These are phyloP conservation scores for Neonectria sp. DNA, from an alignment of 2,329 filamentous ascomycete genomes.

Conservation along the genomic window DNA sequence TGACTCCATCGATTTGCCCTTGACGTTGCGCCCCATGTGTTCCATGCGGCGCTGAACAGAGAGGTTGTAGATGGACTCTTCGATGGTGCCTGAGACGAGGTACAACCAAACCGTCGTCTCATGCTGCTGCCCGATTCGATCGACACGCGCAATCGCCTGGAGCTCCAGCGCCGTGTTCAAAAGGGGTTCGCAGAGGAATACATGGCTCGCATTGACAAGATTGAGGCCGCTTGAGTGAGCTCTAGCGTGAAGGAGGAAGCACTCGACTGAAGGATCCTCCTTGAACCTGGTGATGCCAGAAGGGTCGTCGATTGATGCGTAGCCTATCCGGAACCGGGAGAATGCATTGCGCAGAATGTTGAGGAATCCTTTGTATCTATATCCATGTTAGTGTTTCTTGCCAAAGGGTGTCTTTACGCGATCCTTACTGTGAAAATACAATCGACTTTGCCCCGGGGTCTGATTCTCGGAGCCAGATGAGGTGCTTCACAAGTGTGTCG, in stretches of 20 bases:
- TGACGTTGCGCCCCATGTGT: slow-evolving; percentile 72
- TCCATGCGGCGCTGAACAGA: slow-evolving; percentile 84
- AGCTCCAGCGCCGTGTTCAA: slow-evolving; percentile 95
- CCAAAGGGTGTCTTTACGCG: not conserved
- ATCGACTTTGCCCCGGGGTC: slow-evolving; percentile 93
- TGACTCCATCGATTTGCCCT: slow-evolving; percentile 58
- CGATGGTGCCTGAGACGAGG: slow-evolving; percentile 89
- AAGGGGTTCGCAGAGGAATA: slow-evolving; percentile 94
- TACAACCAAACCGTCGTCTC: slow-evolving; percentile 97
- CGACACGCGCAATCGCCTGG: slow-evolving; percentile 94
- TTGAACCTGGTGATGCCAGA: slow-evolving; percentile 84
- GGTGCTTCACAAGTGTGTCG: slow-evolving; percentile 84
- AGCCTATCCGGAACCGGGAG: slow-evolving; percentile 78
- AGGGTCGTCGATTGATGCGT: slow-evolving; percentile 77
- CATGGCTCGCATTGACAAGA: slow-evolving; percentile 92
- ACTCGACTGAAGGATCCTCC: slow-evolving; percentile 80
- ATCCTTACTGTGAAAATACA: slow-evolving; percentile 84
- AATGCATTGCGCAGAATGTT: slow-evolving; percentile 81
- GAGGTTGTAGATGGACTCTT: slow-evolving; percentile 91
- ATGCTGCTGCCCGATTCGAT: slow-evolving; percentile 91
- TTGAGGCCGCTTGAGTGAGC: slow-evolving; percentile 92
- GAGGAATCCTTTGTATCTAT: slow-evolving; percentile 81
- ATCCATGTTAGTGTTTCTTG: slow-evolving; percentile 25
- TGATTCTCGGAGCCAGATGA: slow-evolving; percentile 86
- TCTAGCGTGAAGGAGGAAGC: slow-evolving; percentile 90